Conservation (phyloP, 208 protist genomes). For the Vickermania spadyakhi region DNA sequence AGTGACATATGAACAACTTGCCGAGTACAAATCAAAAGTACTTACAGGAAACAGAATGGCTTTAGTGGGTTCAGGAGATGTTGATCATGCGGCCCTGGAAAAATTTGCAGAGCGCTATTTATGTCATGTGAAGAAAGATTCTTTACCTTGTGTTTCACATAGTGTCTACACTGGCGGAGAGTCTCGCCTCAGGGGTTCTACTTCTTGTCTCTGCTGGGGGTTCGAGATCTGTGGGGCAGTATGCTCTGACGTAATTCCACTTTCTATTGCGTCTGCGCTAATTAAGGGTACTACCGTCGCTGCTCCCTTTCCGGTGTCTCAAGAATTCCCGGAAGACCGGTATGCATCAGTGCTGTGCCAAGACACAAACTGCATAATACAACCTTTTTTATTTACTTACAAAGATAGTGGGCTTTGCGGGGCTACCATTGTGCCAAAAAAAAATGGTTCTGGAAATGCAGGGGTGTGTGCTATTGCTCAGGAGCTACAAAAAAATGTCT, state of each 20-base stretch:
- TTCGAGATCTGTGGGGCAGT: conserved; percentile 84
- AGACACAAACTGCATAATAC: too few species aligned
- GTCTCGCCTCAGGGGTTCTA: conserved; percentile 83
- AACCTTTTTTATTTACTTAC: conserved; percentile 83
- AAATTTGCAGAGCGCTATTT: conserved; percentile 88
- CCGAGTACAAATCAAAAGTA: conserved; percentile 67
- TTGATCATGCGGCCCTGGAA: conserved; percentile 93
- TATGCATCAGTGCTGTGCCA: too few species aligned
- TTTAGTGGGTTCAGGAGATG: conserved; percentile 92
- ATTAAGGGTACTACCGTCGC: too few species aligned
- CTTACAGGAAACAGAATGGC: conserved; percentile 92
- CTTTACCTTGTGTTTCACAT: conserved; percentile 20
- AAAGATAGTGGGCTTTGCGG: conserved; percentile 84
- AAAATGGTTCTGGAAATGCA: conserved; percentile 42
- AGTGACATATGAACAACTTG: conserved; percentile 68
- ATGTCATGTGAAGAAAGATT: conserved; percentile 15
- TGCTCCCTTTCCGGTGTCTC: too few species aligned
- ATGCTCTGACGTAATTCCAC: conserved; percentile 76
- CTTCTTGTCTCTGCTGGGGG: conserved; percentile 83
- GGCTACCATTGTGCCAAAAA: conserved; percentile 75
- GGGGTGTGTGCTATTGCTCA: conserved; percentile 68
- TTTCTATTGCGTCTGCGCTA: conserved; percentile 53
- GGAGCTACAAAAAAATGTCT: conserved; percentile 83
- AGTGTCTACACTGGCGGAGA: conserved; percentile 76
- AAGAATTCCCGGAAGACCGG: too few species aligned